These are phyloP conservation scores for Saccharomyces hybrid DNA, from an alignment of 1,139 yeast species.

Conservation along the genomic window DNA sequence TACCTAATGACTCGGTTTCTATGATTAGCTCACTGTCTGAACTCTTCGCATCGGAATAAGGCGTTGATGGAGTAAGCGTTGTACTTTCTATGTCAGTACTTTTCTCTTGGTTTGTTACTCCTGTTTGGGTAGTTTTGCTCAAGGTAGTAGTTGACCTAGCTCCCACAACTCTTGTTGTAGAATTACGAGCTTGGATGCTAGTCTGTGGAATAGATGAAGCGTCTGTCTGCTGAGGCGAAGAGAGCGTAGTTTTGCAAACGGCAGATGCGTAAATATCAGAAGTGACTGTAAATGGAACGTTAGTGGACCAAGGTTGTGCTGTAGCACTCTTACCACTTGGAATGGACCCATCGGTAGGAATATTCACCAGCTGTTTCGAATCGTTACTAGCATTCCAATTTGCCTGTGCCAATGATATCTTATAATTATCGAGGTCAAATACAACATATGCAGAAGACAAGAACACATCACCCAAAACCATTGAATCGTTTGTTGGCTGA, in stretches of 20 bases:
- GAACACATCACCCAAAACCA: constrained; percentile 61
- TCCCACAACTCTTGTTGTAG: background rate
- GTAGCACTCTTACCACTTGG: constrained; percentile 15
- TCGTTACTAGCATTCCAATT: constrained; percentile 19
- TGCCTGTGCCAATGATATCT: constrained; percentile 62
- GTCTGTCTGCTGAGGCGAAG: background rate
- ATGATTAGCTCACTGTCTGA: background rate
- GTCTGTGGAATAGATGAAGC: background rate
- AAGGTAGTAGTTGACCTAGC: background rate
- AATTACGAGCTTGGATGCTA: background rate
- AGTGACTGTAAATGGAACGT: constrained; percentile 11
- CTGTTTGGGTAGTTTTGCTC: background rate
- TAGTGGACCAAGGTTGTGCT: constrained; percentile 17
- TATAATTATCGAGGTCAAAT: constrained; percentile 59
- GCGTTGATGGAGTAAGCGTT: background rate
- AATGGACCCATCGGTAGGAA: constrained; percentile 16
- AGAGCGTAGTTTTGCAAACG: background rate
- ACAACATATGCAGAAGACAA: constrained; percentile 68
- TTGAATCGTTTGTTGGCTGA: constrained; percentile 28
- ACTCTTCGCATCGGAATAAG: background rate
- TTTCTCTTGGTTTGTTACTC: background rate
- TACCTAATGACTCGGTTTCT: too few species aligned
- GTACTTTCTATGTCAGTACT: background rate
- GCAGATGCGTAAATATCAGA: constrained; percentile 6
- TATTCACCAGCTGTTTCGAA: constrained; percentile 6